Percentiles rank a stretch among this genome's conserved stretches.
Evolutionary conservation across 345 rosid genomes (phyloP).

Genomic region (Rhizophora apiculata): DNA sequence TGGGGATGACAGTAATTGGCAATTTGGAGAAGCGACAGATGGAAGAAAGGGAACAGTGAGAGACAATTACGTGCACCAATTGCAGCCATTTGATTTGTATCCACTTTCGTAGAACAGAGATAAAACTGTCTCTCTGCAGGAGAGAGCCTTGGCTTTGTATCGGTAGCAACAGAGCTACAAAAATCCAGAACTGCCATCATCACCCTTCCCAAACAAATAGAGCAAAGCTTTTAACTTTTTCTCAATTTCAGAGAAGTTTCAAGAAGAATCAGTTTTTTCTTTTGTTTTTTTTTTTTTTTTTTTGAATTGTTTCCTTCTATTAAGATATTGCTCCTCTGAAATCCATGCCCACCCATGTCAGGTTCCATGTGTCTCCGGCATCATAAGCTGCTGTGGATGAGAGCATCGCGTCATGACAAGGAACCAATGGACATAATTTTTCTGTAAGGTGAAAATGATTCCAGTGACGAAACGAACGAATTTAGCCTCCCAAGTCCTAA

Average conservation of each 20-base stretch:
- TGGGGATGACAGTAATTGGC: background rate
- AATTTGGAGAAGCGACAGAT: background rate
- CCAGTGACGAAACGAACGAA: conserved; percentile 18
- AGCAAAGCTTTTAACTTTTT: background rate
- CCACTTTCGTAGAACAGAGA: conserved; percentile 42
- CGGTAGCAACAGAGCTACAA: conserved; percentile 10
- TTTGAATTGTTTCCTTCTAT: conserved; percentile 14
- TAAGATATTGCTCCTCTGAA: conserved; percentile 40
- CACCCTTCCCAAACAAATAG: conserved; percentile 25
- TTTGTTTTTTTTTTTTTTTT: conserved; percentile 10
- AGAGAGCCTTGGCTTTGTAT: conserved; percentile 34
- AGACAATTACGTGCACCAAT: conserved; percentile 53
- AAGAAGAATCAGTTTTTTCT: conserved; percentile 13
- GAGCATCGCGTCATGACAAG: conserved; percentile 41
- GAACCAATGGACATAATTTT: conserved; percentile 31
- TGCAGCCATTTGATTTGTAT: conserved; percentile 49
- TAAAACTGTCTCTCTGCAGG: conserved; percentile 45
- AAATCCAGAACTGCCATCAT: conserved; percentile 19
- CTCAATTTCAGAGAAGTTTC: conserved; percentile 19
- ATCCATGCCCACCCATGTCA: conserved; percentile 43
- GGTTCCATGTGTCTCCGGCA: conserved; percentile 62
- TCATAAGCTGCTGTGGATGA: conserved; percentile 40
- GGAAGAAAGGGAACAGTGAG: conserved; percentile 33
- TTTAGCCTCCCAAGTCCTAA: conserved; percentile 31
- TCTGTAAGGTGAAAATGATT: conserved; percentile 13